Evolutionary conservation across 208 protist genomes (phyloP).

Genomic region (Leishmania major): DNA sequence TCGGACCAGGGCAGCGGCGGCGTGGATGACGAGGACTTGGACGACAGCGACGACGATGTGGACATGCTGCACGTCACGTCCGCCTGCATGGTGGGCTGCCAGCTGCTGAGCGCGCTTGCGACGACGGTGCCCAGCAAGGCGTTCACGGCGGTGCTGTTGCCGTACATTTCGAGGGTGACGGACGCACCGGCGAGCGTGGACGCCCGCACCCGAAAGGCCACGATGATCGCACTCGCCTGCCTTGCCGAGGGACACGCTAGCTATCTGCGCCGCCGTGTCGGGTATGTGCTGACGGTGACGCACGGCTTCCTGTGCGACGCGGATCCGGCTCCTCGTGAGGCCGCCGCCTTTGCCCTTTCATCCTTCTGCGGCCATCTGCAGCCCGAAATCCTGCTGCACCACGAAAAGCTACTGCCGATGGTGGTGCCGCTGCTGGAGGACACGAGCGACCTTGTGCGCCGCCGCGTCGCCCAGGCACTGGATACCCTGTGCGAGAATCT

Average conservation of each 20-base stretch:
- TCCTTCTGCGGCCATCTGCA: constrained; percentile 81
- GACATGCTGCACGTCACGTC: constrained; percentile 70
- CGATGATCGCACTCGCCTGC: constrained; percentile 74
- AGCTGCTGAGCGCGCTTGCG: constrained; percentile 66
- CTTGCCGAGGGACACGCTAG: constrained; percentile 66
- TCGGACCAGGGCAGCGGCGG: constrained; percentile 41
- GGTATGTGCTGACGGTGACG: constrained; percentile 72
- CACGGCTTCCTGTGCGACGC: constrained; percentile 46
- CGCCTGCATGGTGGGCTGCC: constrained; percentile 67
- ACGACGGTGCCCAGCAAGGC: constrained; percentile 54
- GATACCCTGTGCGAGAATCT: constrained; percentile 86
- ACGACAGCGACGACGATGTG: constrained; percentile 35
- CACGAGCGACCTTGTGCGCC: constrained; percentile 62
- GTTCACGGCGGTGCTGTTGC: constrained; percentile 62
- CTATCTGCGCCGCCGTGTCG: constrained; percentile 74
- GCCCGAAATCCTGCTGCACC: constrained; percentile 83
- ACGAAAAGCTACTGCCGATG: constrained; percentile 70
- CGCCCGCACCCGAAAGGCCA: constrained; percentile 63
- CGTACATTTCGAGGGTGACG: constrained; percentile 51
- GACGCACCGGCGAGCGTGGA: constrained; percentile 34
- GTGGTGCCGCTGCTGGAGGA: constrained; percentile 73
- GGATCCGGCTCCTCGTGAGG: constrained; percentile 68
- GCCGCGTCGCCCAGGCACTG: constrained; percentile 68
- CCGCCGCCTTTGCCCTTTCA: constrained; percentile 71
- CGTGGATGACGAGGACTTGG: constrained; percentile 35